These are phyloP conservation scores for Helichrysum umbraculigerum DNA, from an alignment of 129 eudicot species.

Conservation along the genomic window DNA sequence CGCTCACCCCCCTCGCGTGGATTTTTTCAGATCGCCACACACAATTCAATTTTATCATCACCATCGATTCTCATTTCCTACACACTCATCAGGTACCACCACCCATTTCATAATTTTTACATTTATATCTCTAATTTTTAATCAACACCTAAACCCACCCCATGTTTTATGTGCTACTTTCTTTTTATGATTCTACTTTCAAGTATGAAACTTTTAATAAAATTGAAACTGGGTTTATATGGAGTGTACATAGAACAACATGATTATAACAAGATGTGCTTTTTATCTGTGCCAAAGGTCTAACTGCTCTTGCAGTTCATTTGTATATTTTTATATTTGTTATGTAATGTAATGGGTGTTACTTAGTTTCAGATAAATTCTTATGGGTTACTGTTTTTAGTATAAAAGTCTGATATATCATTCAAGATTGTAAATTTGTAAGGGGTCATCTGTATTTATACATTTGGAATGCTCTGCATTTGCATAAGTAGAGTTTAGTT, in stretches of 20 bases:
- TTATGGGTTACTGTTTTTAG: background rate
- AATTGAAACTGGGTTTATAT: constrained; percentile 23
- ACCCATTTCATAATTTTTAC: background rate
- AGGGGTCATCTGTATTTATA: background rate
- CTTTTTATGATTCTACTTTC: constrained; percentile 13
- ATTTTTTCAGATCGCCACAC: constrained; percentile 10
- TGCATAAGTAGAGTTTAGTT: background rate
- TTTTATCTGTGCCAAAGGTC: constrained; percentile 4
- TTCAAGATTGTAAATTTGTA: constrained; percentile 9
- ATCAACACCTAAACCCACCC: background rate
- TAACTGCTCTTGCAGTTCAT: background rate
- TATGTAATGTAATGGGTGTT: background rate
- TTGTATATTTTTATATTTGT: background rate
- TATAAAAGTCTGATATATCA: constrained; percentile 1
- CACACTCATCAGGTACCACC: constrained; percentile 22
- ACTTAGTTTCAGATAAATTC: background rate
- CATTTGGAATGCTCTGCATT: background rate
- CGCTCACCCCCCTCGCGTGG: constrained; percentile 68
- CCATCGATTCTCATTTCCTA: constrained; percentile 16
- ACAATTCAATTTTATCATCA: background rate
- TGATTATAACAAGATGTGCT: background rate
- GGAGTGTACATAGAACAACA: constrained; percentile 16
- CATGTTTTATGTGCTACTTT: background rate
- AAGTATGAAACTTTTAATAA: background rate
- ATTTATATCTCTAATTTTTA: no score